Conservation (phyloP, 345 rosid genomes). For the Mangifera indica region DNA sequence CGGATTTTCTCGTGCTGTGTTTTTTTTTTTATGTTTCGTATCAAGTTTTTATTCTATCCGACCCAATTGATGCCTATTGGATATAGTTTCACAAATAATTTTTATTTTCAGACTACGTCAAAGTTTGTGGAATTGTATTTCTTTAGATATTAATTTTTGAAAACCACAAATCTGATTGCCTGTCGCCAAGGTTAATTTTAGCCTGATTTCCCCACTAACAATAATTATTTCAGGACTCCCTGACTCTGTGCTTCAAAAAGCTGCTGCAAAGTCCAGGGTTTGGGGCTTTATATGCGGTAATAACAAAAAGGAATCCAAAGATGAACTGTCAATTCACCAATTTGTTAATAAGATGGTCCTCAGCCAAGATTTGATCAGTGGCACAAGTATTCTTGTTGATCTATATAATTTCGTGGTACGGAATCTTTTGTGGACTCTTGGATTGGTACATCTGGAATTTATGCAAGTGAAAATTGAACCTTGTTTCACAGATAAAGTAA, state of each 20-base stretch:
- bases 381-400: neutral
- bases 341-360: conserved; percentile 23
- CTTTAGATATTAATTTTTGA: neutral
- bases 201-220: conserved; percentile 9
- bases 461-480: neutral
- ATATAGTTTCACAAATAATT: too few species aligned
- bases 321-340: conserved; percentile 10
- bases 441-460: neutral
- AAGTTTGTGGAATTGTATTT: neutral
- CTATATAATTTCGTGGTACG: neutral
- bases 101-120: neutral
- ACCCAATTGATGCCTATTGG: too few species aligned
- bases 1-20: too few species aligned
- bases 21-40: too few species aligned
- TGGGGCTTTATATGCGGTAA: conserved; percentile 58
- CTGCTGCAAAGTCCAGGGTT: conserved; percentile 72
- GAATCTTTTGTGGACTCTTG: neutral
- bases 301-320: conserved; percentile 23
- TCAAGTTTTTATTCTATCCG: too few species aligned
- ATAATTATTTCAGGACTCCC: conserved; percentile 66
- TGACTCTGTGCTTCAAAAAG: conserved; percentile 55
- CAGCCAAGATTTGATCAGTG: conserved; percentile 41
- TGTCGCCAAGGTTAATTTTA: neutral
- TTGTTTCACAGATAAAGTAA: too few species aligned
- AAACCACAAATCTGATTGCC: neutral